Conservation (phyloP, 305 asterid species). For the Vinca major region DNA sequence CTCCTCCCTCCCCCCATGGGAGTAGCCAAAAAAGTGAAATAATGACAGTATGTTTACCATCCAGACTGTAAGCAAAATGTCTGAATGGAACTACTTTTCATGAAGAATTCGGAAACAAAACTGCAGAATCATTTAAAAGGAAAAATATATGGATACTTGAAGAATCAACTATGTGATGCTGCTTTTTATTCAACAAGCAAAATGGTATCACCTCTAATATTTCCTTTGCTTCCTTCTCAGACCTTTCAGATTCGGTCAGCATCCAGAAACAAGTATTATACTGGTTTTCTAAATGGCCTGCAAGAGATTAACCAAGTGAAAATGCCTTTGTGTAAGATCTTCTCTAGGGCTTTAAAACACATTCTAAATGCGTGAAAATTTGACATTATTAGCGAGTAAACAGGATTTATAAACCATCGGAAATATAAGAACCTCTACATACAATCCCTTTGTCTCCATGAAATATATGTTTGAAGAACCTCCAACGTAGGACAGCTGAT, state of each 20-base stretch:
- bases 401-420: not conserved
- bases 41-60: not conserved
- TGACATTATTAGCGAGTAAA: not conserved
- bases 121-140: not conserved
- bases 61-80: not conserved
- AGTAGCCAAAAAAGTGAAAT: not conserved
- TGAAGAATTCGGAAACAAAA: not conserved
- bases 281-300: conserved; percentile 65
- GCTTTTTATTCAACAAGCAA: not conserved
- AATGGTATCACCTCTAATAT: conserved; percentile 36
- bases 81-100: not conserved
- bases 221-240: conserved; percentile 46
- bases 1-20: too few relatives aligned
- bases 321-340: conserved; percentile 11
- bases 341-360: not conserved
- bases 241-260: conserved; percentile 47
- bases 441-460: conserved; percentile 70
- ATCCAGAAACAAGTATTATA: conserved; percentile 62
- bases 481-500: conserved; percentile 56
- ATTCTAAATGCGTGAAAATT: not conserved
- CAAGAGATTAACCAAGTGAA: conserved; percentile 17
- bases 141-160: not conserved
- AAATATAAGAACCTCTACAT: conserved; percentile 19
- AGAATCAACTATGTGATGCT: not conserved
- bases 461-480: conserved; percentile 74